phyloP scores from a whole-genome alignment of 208 protist genomes.

The Leptomonas seymouri region DNA sequence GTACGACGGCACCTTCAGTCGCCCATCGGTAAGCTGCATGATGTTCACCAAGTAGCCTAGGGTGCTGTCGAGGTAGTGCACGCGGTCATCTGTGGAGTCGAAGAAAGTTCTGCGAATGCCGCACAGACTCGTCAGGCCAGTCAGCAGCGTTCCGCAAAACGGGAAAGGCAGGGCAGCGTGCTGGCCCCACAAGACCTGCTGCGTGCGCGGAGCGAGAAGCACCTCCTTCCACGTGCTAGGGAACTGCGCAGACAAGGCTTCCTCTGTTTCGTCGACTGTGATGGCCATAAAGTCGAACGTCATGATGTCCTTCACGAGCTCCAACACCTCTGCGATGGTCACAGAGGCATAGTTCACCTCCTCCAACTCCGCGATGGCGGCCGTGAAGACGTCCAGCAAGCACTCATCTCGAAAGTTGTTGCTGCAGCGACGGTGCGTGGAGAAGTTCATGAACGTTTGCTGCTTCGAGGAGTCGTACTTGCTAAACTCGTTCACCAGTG shows the following conservation, averaged over 20 bases:
- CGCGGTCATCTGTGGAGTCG: conserved; percentile 61
- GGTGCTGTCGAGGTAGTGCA: conserved; percentile 61
- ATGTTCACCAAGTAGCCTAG: conserved; percentile 42
- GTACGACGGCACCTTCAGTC: conserved; percentile 71
- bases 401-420: conserved; percentile 79
- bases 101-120: conserved; percentile 86
- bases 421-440: conserved; percentile 74
- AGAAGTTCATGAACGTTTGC: conserved; percentile 76
- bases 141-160: conserved; percentile 61
- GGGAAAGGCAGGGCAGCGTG: conserved; percentile 75
- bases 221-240: conserved; percentile 67
- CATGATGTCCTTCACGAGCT: conserved; percentile 64
- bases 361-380: conserved; percentile 51
- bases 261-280: conserved; percentile 84
- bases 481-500: conserved; percentile 66
- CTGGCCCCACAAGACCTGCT: conserved; percentile 71
- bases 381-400: conserved; percentile 64
- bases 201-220: conserved; percentile 52
- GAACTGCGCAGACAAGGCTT: conserved; percentile 73
- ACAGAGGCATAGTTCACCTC: conserved; percentile 27
- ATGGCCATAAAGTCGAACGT: conserved; percentile 89
- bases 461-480: conserved; percentile 72
- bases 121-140: conserved; percentile 64
- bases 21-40: conserved; percentile 48
- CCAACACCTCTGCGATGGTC: conserved; percentile 45